Conservation (phyloP, 441 rosid genomes). For the Erodium trifolium region DNA sequence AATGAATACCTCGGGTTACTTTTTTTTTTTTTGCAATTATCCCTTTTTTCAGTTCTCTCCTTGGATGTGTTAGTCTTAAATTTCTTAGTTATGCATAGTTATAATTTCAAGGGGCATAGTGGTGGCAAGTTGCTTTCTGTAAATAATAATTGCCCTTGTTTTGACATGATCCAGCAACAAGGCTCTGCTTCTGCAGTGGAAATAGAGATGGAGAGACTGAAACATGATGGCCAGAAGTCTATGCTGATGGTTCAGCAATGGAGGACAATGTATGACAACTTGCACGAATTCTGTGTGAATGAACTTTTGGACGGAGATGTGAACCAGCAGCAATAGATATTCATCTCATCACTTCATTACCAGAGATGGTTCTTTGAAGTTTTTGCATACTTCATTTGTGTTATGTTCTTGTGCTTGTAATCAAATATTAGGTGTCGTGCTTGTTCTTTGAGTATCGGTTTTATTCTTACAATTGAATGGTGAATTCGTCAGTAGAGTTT, state of each 20-base stretch:
- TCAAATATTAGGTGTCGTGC: too few species aligned
- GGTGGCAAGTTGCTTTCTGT: background rate
- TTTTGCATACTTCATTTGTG: background rate
- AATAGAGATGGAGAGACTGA: constrained; percentile 56
- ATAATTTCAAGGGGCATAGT: background rate
- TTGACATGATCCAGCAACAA: constrained; percentile 32
- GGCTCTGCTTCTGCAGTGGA: constrained; percentile 46
- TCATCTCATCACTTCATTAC: background rate
- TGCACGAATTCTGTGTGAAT: constrained; percentile 44
- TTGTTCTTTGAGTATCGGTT: too few species aligned
- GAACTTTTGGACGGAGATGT: constrained; percentile 37
- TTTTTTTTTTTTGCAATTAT: too few species aligned
- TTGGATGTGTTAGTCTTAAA: too few species aligned
- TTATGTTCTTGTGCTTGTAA: too few species aligned
- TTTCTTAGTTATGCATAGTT: background rate
- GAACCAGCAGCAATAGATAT: background rate
- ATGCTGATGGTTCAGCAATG: constrained; percentile 43
- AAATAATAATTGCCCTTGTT: background rate
- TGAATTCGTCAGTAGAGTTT: too few species aligned
- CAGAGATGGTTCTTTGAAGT: background rate
- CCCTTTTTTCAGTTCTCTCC: too few species aligned
- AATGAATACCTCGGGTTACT: too few species aligned
- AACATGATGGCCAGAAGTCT: constrained; percentile 34
- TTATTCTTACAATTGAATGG: too few species aligned
- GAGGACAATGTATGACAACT: constrained; percentile 51